These are phyloP conservation scores for Thymus mandschuricus DNA, from an alignment of 257 asterid species.

Conservation along the genomic window DNA sequence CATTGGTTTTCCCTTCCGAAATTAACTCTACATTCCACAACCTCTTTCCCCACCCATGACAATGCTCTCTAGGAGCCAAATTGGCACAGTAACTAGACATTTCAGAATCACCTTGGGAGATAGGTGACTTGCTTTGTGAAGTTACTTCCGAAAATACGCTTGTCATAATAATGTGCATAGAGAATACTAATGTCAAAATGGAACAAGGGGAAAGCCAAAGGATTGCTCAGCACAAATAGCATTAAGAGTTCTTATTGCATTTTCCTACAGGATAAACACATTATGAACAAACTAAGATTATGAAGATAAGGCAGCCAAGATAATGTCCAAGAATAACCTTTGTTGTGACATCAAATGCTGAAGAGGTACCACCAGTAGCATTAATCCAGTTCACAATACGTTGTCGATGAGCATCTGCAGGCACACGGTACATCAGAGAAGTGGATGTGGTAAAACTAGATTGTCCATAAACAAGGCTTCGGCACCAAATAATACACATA, in stretches of 20 bases:
- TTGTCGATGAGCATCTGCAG: slow-evolving; percentile 63
- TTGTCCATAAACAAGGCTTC: background rate
- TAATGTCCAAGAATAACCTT: slow-evolving; percentile 41
- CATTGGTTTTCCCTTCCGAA: background rate
- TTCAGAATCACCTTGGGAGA: background rate
- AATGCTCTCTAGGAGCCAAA: background rate
- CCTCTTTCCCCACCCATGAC: background rate
- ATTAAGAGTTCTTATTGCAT: background rate
- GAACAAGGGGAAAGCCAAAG: background rate
- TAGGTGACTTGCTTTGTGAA: background rate
- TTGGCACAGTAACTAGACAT: background rate
- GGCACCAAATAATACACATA: background rate
- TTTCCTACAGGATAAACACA: background rate
- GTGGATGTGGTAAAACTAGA: slow-evolving; percentile 9
- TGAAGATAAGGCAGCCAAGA: background rate
- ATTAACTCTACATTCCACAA: background rate
- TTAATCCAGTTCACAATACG: slow-evolving; percentile 66
- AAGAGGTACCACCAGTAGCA: slow-evolving; percentile 63
- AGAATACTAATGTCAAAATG: slow-evolving; percentile 2
- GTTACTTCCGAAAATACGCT: background rate
- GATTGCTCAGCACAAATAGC: background rate
- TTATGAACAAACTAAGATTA: slow-evolving; percentile 12
- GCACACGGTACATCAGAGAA: background rate
- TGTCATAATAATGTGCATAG: background rate
- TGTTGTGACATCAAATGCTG: slow-evolving; percentile 69